A percentile compares a stretch with the other conserved stretches of the same genome.
These are phyloP conservation scores for Leccinum rimulosum DNA, from an alignment of 768 basidiomycete species.

Conservation along the genomic window DNA sequence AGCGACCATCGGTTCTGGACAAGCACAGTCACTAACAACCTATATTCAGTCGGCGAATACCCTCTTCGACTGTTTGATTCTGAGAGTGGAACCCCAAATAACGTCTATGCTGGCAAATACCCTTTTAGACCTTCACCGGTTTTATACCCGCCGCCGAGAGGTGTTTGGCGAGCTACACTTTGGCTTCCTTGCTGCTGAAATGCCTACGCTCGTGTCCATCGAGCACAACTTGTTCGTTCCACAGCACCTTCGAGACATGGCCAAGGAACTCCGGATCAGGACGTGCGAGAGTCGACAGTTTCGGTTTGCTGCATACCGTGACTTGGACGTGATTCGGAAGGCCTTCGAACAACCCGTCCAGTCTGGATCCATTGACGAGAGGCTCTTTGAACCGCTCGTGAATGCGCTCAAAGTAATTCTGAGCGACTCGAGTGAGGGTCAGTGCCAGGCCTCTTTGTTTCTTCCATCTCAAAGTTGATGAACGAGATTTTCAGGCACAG, in stretches of 20 bases:
- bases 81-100: slow-evolving; percentile 48
- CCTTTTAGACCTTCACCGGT: slow-evolving; percentile 63
- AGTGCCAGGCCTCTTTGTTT: slow-evolving; percentile 13
- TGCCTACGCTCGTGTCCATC: slow-evolving; percentile 68
- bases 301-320: slow-evolving; percentile 71
- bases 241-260: slow-evolving; percentile 46
- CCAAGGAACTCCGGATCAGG: slow-evolving; percentile 50
- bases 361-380: slow-evolving; percentile 45
- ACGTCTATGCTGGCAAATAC: slow-evolving; percentile 41
- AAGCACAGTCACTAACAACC: slow-evolving; percentile 41
- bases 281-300: slow-evolving; percentile 68
- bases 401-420: slow-evolving; percentile 66
- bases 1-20: slow-evolving; percentile 39
- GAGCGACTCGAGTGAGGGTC: slow-evolving; percentile 60
- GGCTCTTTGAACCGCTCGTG: slow-evolving; percentile 59
- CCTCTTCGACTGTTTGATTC: slow-evolving; percentile 58
- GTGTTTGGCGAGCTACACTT: slow-evolving; percentile 71
- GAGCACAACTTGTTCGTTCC: slow-evolving; percentile 60
- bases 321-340: slow-evolving; percentile 65
- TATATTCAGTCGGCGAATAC: slow-evolving; percentile 63
- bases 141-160: slow-evolving; percentile 65
- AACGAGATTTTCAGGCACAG: slow-evolving; percentile 28
- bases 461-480: neutral
- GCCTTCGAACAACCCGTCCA: slow-evolving; percentile 66
- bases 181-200: slow-evolving; percentile 53